Conservation (phyloP, 140 eudicot genomes). For the Cichorium intybus region DNA sequence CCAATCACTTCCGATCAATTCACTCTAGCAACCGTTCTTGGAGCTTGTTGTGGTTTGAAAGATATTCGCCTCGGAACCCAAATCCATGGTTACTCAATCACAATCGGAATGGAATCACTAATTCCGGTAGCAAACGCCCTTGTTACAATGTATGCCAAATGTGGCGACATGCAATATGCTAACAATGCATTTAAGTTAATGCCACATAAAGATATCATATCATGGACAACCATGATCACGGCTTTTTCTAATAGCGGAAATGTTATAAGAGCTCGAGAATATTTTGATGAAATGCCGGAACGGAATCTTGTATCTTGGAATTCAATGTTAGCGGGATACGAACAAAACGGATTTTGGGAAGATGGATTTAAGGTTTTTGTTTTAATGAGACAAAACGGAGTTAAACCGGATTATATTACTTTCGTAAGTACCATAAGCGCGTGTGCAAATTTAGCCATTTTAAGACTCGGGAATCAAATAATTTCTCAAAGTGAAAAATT, state of each 20-base stretch:
- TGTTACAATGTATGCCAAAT: constrained; percentile 46
- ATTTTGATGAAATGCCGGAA: constrained; percentile 49
- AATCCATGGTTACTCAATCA: constrained; percentile 41
- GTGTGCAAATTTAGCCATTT: constrained; percentile 36
- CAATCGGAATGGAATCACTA: constrained; percentile 31
- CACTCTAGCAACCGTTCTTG: constrained; percentile 47
- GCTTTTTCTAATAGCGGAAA: constrained; percentile 35
- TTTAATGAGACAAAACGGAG: constrained; percentile 39
- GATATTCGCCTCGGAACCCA: constrained; percentile 42
- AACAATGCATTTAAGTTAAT: constrained; percentile 31
- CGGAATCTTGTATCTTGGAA: constrained; percentile 49
- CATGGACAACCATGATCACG: constrained; percentile 56
- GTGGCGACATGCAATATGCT: constrained; percentile 36
- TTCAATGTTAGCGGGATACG: constrained; percentile 42
- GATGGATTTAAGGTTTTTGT: constrained; percentile 41
- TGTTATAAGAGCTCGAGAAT: constrained; percentile 33
- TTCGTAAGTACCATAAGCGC: constrained; percentile 34
- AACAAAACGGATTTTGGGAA: constrained; percentile 45
- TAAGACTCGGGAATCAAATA: constrained; percentile 41
- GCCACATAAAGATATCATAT: constrained; percentile 43
- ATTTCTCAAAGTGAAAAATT: constrained; percentile 41
- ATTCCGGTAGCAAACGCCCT: constrained; percentile 46
- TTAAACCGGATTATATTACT: constrained; percentile 44
- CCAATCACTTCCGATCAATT: constrained; percentile 40
- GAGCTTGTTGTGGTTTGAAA: constrained; percentile 32